phyloP scores from a whole-genome alignment of 176 grass and related monocot genomes.

The Hordeum marinum region DNA sequence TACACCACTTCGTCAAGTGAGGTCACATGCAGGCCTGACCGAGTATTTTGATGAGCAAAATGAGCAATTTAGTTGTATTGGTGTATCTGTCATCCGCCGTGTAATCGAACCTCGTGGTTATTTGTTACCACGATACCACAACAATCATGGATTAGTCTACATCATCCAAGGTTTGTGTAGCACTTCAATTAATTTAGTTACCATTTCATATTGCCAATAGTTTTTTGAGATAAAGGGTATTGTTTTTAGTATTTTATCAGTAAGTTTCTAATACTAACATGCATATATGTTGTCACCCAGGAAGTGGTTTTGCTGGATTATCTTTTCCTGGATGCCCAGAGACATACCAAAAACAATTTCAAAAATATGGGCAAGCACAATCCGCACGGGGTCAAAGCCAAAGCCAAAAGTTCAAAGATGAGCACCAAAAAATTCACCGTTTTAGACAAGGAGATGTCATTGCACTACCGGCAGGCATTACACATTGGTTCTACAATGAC shows the following conservation, averaged over 20 bases:
- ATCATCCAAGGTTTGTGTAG: neutral
- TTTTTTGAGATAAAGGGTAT: neutral
- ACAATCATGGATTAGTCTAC: neutral
- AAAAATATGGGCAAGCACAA: neutral
- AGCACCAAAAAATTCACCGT: slow-evolving; percentile 5
- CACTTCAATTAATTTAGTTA: too few species aligned
- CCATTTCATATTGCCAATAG: neutral
- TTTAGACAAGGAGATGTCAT: slow-evolving; percentile 14
- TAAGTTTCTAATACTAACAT: neutral
- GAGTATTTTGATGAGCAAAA: neutral
- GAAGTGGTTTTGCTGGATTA: neutral
- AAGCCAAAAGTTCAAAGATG: slow-evolving; percentile 12
- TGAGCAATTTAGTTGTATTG: neutral
- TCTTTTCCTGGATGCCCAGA: neutral
- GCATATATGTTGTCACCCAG: neutral
- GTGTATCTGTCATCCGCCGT: neutral
- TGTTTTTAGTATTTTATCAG: neutral
- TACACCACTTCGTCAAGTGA: neutral
- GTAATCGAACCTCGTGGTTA: neutral
- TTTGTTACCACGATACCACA: neutral
- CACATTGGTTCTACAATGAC: slow-evolving; percentile 43
- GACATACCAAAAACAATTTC: neutral
- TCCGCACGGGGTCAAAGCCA: neutral
- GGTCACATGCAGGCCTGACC: neutral
- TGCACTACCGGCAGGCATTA: slow-evolving; percentile 1